Conservation (phyloP, 805 yeast genomes). For the Cyberlindnera euphorbiiphila region DNA sequence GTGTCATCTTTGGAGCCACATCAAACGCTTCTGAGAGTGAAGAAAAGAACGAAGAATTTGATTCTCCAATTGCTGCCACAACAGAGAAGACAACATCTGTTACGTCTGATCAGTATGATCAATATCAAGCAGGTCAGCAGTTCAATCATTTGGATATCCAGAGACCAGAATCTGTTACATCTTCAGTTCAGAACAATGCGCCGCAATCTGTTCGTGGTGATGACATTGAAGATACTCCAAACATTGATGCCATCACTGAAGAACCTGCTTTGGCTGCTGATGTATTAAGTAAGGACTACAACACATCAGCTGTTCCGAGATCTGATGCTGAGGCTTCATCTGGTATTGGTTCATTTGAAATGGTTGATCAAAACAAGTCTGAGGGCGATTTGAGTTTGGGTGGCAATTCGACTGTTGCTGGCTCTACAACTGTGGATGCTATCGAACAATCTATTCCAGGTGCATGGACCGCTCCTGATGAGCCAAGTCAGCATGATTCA, state of each 20-base stretch:
- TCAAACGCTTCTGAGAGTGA: conserved; percentile 33
- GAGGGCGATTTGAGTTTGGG: conserved; percentile 13
- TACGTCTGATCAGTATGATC: conserved; percentile 25
- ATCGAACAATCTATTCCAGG: conserved; percentile 30
- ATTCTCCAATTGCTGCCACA: conserved; percentile 22
- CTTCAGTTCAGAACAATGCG: conserved; percentile 89
- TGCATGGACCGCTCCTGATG: conserved; percentile 22
- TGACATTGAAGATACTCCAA: conserved; percentile 31
- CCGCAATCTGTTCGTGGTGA: conserved; percentile 88
- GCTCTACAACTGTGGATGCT: conserved; percentile 15
- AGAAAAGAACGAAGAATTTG: conserved; percentile 23
- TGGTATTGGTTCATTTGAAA: conserved; percentile 27
- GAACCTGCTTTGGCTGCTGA: conserved; percentile 30
- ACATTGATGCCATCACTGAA: conserved; percentile 23
- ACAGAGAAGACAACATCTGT: conserved; percentile 28
- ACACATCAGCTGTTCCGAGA: conserved; percentile 19
- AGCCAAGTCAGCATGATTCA: neutral
- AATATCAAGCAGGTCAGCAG: conserved; percentile 19
- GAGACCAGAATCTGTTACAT: conserved; percentile 78
- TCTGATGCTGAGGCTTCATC: conserved; percentile 26
- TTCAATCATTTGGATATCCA: conserved; percentile 29
- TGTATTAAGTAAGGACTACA: conserved; percentile 29
- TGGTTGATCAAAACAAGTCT: conserved; percentile 22
- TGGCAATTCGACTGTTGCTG: conserved; percentile 8
- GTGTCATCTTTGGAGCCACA: conserved; percentile 19